phyloP scores from a whole-genome alignment of 1,284 basidiomycete species.

The Sutorius eximius region DNA sequence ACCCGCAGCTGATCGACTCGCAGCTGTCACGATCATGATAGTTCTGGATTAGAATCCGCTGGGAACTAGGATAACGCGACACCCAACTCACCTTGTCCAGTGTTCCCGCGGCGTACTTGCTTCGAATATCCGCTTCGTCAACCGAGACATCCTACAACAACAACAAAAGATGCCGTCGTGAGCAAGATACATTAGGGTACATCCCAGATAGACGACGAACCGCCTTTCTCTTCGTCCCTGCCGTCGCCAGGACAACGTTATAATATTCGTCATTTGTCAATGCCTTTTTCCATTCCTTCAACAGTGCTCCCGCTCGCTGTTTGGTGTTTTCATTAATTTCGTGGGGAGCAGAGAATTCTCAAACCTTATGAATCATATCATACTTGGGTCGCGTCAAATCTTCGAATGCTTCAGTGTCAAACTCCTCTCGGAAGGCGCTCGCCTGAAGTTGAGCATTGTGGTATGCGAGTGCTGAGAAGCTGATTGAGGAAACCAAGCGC shows the following conservation, averaged over 20 bases:
- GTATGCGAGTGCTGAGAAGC: slow-evolving; percentile 63
- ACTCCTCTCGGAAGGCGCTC: slow-evolving; percentile 87
- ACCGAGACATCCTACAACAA: slow-evolving; percentile 51
- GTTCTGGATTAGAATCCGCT: slow-evolving; percentile 4
- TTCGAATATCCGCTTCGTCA: slow-evolving; percentile 68
- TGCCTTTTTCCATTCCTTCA: slow-evolving; percentile 73
- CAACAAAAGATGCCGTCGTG: neutral
- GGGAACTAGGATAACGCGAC: neutral
- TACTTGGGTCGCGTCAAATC: slow-evolving; percentile 82
- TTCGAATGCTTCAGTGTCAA: slow-evolving; percentile 69
- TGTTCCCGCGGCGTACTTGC: slow-evolving; percentile 56
- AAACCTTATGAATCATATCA: slow-evolving; percentile 78
- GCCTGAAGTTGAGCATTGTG: slow-evolving; percentile 92
- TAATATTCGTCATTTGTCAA: slow-evolving; percentile 68
- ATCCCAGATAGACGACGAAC: slow-evolving; percentile 41
- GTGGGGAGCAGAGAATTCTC: neutral
- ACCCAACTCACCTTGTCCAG: slow-evolving; percentile 59
- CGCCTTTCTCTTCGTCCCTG: slow-evolving; percentile 67
- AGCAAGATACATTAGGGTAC: neutral
- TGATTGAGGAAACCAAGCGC: slow-evolving; percentile 2
- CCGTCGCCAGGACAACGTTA: slow-evolving; percentile 44
- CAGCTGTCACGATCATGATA: slow-evolving; percentile 46
- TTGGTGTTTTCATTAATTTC: neutral
- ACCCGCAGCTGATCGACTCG: slow-evolving; percentile 80
- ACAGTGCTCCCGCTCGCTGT: slow-evolving; percentile 73